These are phyloP conservation scores for Rhytidiadelphus loreus DNA, from an alignment of 225 moss, liverwort and hornwort species.

Conservation along the genomic window DNA sequence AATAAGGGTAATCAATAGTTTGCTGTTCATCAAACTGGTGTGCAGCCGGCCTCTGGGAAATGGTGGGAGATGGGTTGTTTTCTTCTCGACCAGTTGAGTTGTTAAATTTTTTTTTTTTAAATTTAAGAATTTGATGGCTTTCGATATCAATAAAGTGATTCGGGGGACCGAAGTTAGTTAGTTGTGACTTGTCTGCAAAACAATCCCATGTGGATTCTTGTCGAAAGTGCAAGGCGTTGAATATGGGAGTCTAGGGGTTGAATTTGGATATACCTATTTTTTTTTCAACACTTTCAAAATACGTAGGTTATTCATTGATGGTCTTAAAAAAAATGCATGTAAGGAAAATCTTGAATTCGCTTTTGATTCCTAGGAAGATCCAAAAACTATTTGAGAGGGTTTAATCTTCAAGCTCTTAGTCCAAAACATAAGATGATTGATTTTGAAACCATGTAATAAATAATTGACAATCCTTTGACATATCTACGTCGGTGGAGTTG, in stretches of 20 bases:
- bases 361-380: no score
- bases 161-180: not conserved
- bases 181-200: not conserved
- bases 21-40: not conserved
- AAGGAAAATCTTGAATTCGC: no score
- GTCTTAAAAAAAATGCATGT: not conserved
- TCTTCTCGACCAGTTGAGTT: not conserved
- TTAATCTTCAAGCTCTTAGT: no score
- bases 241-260: not conserved
- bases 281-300: not conserved
- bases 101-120: no score
- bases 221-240: not conserved
- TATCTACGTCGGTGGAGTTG: no score
- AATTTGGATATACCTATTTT: not conserved
- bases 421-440: no score
- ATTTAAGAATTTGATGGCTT: not conserved
- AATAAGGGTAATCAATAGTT: not conserved
- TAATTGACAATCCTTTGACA: no score
- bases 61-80: not conserved
- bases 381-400: no score
- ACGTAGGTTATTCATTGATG: rapidly evolving
- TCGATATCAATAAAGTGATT: not conserved
- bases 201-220: not conserved
- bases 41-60: not conserved
- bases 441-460: no score